Evolutionary conservation across 441 rosid genomes (phyloP), one percentile per base, ranked within the genome.

Genomic region (Adansonia madagascariensis): DNA sequence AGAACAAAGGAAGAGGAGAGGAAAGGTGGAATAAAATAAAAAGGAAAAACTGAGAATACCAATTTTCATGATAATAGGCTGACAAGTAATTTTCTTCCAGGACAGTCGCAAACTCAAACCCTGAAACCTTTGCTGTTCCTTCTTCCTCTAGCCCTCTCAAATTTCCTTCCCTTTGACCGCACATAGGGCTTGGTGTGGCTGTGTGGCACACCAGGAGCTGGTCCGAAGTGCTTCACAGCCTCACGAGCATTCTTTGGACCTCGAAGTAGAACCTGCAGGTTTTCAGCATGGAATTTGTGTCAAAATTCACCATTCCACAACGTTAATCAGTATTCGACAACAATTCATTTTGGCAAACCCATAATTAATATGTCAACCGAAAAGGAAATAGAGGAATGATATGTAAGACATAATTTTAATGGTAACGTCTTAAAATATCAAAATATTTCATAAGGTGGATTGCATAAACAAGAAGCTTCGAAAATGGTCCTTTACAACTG

Each of bases 111-210:
- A 27, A 67, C 81, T 85, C 78, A 90, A 47, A 88, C 92, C 82
- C 90, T 84, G 86, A 88, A 89, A 57, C 94, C 90, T 81, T 83
- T 85, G 86, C 91, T 86, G 80, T 85, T 89, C 73, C 92, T 88
- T 75, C 69, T 85, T 57, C 89, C 88, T 73, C 91, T 83, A 43
- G 88, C 88, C 75, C 69, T 88, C 82, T 86, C 88, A 71, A 84
- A 84, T 71, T 88, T 86, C 72, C 85, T 80, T 18, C 86, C 87
- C 79, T 78, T 84, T 0, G 85, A 46, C 41, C 84, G 87, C 15
- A 86, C 87, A 75, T 86, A 86, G 4, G 89, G 91, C 75, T 88
- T 88, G 74, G 86, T 79, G 80, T 82, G 88, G 78, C 88, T 86
- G 82, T 84, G 86, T 18, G 87, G 91, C 41, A 88, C 91, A 80